Evolutionary conservation across 768 basidiomycete species (phyloP).

Genomic region (Russula griseocarnosa): DNA sequence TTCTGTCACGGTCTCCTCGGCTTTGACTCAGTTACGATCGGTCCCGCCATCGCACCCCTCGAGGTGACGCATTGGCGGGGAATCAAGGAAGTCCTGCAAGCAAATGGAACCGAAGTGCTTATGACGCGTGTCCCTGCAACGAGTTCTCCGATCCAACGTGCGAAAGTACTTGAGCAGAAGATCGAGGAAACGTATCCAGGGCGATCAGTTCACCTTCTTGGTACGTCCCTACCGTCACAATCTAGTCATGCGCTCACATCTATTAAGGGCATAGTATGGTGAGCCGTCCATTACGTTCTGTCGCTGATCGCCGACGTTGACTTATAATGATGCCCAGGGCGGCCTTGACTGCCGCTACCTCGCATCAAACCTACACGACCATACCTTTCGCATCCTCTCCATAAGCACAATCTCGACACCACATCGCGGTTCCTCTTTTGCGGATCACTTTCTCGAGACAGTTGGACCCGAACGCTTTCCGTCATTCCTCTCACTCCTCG

Average conservation of each 20-base stretch:
- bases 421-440: conserved; percentile 90
- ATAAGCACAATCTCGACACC: conserved; percentile 95
- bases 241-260: conserved; percentile 5
- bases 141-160: conserved; percentile 81
- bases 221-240: conserved; percentile 34
- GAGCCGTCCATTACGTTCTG: conserved; percentile 21
- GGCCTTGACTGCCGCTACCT: conserved; percentile 91
- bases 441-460: conserved; percentile 79
- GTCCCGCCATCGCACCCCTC: conserved; percentile 71
- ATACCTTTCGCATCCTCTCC: conserved; percentile 76
- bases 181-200: conserved; percentile 81
- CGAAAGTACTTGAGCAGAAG: conserved; percentile 79
- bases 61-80: conserved; percentile 96
- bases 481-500: conserved; percentile 67
- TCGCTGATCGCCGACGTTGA: conserved; percentile 16
- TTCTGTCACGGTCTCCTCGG: conserved; percentile 95
- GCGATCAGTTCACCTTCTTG: conserved; percentile 82
- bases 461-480: conserved; percentile 67
- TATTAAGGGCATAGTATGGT: conserved; percentile 75
- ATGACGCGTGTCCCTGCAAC: conserved; percentile 94
- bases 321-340: conserved; percentile 47
- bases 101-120: conserved; percentile 84
- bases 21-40: conserved; percentile 80
- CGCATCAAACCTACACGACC: conserved; percentile 73
- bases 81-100: conserved; percentile 86